Percentiles rank a stretch among this genome's conserved stretches.
phyloP scores from a whole-genome alignment of 192 early-diverging fungal genomes.

The Gryganskiella cystojenkinii region DNA sequence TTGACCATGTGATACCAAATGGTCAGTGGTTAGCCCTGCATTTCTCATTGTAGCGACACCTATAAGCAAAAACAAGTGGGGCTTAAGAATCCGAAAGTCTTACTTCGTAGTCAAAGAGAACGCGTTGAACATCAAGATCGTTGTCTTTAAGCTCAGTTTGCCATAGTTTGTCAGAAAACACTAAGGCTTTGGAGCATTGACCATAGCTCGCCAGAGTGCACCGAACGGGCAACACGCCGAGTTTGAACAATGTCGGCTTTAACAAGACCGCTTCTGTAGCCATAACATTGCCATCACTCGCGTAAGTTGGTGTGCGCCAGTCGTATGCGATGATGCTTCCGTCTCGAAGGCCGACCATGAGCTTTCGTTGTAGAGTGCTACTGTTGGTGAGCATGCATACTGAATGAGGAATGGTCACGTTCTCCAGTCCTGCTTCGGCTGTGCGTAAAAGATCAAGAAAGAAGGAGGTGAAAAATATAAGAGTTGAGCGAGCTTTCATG shows the following conservation, averaged over 20 bases:
- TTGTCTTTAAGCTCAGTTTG: constrained; percentile 1
- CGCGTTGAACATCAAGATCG: constrained; percentile 23
- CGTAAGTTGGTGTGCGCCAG: constrained; percentile 1
- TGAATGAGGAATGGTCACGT: constrained; percentile 31
- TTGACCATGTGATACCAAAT: too few relatives aligned
- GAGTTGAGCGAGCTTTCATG: background rate
- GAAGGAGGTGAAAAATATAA: background rate
- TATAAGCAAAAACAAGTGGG: constrained; percentile 2
- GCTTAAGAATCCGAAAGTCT: background rate
- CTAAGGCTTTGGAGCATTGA: background rate
- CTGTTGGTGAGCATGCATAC: constrained; percentile 13
- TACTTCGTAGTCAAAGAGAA: constrained; percentile 40
- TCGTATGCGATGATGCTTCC: constrained; percentile 32
- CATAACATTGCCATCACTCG: background rate
- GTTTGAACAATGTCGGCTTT: constrained; percentile 21
- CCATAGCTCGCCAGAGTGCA: constrained; percentile 1
- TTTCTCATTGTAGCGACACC: too few relatives aligned
- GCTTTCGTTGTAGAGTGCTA: constrained; percentile 1
- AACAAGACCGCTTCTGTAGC: background rate
- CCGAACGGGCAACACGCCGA: constrained; percentile 32
- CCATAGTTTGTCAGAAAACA: constrained; percentile 41
- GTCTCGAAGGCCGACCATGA: constrained; percentile 37
- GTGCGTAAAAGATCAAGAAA: background rate
- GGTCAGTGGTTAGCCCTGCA: too few relatives aligned
- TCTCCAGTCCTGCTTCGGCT: constrained; percentile 27